Conservation (phyloP, 257 asterid species). For the Forsythia suspensa region DNA sequence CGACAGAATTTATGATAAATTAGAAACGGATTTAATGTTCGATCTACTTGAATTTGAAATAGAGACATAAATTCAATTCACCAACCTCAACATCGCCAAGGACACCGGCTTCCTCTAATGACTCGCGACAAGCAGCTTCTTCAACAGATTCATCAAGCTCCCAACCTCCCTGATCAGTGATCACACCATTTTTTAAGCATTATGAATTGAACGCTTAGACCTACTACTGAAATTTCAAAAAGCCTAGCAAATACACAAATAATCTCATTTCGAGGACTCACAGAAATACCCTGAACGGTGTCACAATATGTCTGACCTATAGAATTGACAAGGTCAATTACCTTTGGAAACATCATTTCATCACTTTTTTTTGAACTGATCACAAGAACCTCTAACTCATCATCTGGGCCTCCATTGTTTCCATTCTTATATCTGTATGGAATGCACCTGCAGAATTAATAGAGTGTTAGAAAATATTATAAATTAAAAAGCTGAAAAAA, state of each 20-base stretch:
- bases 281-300: too few relatives aligned
- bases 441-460: conserved; percentile 51
- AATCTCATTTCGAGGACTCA: too few relatives aligned
- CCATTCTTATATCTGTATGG: conserved; percentile 58
- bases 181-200: background rate
- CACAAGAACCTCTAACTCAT: conserved; percentile 66
- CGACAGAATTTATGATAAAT: too few relatives aligned
- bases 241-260: too few relatives aligned
- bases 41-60: background rate
- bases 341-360: conserved; percentile 84
- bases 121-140: conserved; percentile 81
- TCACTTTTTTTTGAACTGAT: conserved; percentile 64
- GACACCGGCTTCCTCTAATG: conserved; percentile 85
- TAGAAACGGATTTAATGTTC: too few relatives aligned
- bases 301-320: too few relatives aligned
- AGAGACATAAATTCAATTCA: background rate
- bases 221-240: too few relatives aligned
- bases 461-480: background rate
- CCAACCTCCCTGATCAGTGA: conserved; percentile 68
- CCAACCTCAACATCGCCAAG: conserved; percentile 66
- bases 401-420: conserved; percentile 22
- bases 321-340: conserved; percentile 4
- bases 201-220: too few relatives aligned
- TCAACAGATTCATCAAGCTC: conserved; percentile 70
- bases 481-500: background rate